A percentile compares a stretch with the other conserved stretches of the same genome.
phyloP scores from a whole-genome alignment of 345 rosid genomes.

The Brassica nigra region DNA sequence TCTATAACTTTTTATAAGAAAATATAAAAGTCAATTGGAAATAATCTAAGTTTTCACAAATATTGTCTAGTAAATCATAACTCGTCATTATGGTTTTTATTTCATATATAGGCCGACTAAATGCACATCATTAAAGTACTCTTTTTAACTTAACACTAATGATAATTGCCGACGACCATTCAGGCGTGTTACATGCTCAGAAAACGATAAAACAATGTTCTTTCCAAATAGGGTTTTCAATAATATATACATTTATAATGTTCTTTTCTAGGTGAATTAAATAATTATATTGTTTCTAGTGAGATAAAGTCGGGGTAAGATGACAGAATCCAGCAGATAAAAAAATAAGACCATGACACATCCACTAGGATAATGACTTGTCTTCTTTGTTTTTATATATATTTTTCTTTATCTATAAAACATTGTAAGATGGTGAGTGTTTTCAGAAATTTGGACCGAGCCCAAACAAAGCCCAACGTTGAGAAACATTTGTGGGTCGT shows the following conservation, averaged over 20 bases:
- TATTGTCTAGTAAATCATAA: too few relatives aligned
- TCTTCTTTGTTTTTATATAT: background rate
- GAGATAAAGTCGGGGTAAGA: slow-evolving; percentile 13
- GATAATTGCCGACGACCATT: slow-evolving; percentile 1
- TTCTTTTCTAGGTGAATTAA: background rate
- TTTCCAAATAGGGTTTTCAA: background rate
- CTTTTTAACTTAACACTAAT: background rate
- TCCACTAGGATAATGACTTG: slow-evolving; percentile 18
- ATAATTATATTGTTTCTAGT: slow-evolving; percentile 28
- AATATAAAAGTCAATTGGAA: too few relatives aligned
- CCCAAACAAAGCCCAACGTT: background rate
- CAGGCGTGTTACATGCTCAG: slow-evolving; percentile 29
- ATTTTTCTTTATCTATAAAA: background rate
- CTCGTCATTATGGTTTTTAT: too few relatives aligned
- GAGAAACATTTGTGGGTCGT: background rate
- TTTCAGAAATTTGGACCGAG: background rate
- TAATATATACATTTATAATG: background rate
- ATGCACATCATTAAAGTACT: background rate
- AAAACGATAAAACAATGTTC: background rate
- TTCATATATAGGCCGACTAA: background rate
- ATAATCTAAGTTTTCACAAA: too few relatives aligned
- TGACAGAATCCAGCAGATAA: background rate
- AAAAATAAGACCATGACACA: slow-evolving; percentile 32
- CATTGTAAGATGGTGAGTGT: background rate
- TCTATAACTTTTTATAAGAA: too few relatives aligned